Evolutionary conservation across 371 early-diverging fungal genomes (phyloP), one percentile per base, ranked within the genome.

Genomic region (Thermomucor indicae-seudaticae): DNA sequence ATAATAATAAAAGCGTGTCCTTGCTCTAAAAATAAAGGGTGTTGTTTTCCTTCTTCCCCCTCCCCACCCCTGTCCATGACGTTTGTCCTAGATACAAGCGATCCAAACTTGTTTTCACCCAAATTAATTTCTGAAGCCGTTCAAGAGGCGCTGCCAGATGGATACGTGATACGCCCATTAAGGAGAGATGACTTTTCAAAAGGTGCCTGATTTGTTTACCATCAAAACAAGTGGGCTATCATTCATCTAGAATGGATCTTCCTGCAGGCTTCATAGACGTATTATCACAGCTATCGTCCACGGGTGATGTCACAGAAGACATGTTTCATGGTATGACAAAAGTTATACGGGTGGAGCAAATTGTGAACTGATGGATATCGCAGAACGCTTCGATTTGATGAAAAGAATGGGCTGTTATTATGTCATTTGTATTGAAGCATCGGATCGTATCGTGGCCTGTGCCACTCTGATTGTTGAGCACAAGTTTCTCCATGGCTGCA

Each of bases 391-490:
- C 63, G 61, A 83, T 54, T 73, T 86, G 57, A 53, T 89, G 47
- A 78, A 84, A 49, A 54, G 63, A 4, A 64, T 65, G 35, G 78
- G 75, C 37, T 80, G 79, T 53, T 89, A 84, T 58, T 88, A 75
- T 51, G 70, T 85, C 12, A 69, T 88, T 25, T 92, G 94, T 4
- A 86, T 95, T 47, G 89, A 92, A 46, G 67, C 79, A 6, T 54
- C 72, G 2, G 53, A 37, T 19, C 53, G 64, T 23, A 81, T 97
- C 38, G 88, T 92, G 16, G 97, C 90, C 2, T 84, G 91, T 29
- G 98, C 96, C n/a, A 93, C 96, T 10, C 64, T 98, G 49, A 58
- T 98, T 12, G 81, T 92, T 20, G 99, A 99, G 67, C 82, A 89
- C 54, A 99, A 99, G 77, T 94, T 97, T 49, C 76, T 96, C 17